Evolutionary conservation across 2,329 filamentous ascomycete genomes (phyloP), one percentile per base, ranked within the genome.

Genomic region (Massarina eburnea): DNA sequence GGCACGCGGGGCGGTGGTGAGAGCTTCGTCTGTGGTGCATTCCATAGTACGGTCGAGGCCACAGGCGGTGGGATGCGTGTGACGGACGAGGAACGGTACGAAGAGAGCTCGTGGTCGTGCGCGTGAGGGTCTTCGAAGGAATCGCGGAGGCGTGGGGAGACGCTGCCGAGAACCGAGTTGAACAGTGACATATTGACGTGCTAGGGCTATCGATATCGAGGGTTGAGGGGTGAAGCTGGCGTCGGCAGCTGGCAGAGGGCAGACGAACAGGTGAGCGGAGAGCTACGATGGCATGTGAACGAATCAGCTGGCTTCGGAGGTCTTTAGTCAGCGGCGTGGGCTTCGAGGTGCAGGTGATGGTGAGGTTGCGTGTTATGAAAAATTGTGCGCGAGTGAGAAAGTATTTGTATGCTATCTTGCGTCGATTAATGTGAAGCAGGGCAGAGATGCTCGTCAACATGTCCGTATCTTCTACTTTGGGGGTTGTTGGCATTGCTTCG

Each of bases 81-180:
- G 14, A 32, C 27, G 7, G 63, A 55, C 14, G 59, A 57, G 41
- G 66, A 63, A 34, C 58, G 57, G 56, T 67, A 67, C 5, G 59
- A 43, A n/a, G 61, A 57, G 5, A 69, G 59, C 48, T 69, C 66
- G 45, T 69, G 58, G 29, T 67, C 64, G 47, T 51, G 62, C 30
- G 62, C 61, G 41, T 60, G 58, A n/a, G 56, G 59, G 41, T 69
- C 66, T 53, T 69, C 64, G 40, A 68, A 69, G 2, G 66, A 69
- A 40, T 55, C 58, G 34, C 62, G 58, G 27, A 68, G 64, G 18
- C 54, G 59, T n/a, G 59, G 59, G 20, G 65, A 67, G 20, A 69
- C 53, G 20, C 64, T 64, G 30, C 65, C 66, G n/a, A 68, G 54
- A 4, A 69, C 64, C 3, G 66, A 69, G 39, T 64, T 68, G 21